Conservation (phyloP, 78 protist species). For the Mantamonas sphyraenae region DNA sequence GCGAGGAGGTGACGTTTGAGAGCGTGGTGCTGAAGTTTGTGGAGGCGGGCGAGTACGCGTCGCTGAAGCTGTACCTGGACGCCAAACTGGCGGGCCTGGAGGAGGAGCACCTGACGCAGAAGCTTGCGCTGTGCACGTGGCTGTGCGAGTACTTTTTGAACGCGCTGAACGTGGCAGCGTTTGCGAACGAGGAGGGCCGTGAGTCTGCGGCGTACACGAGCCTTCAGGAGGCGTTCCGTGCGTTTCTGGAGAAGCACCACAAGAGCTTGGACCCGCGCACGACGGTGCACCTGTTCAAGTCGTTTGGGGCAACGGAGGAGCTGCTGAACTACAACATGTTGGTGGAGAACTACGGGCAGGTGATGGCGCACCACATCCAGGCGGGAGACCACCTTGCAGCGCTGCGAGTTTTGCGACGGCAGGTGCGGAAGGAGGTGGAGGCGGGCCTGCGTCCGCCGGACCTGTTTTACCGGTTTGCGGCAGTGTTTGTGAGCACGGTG, state of each 20-base stretch:
- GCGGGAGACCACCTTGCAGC: conserved; percentile 50
- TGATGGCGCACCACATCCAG: conserved; percentile 56
- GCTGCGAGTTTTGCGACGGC: conserved; percentile 38
- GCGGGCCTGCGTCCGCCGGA: no score
- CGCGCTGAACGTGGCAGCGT: conserved; percentile 10
- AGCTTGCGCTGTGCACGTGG: conserved; percentile 74
- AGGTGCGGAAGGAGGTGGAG: no score
- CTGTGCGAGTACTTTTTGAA: conserved; percentile 68
- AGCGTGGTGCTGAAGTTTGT: conserved; percentile 70
- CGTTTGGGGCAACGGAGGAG: conserved; percentile 78
- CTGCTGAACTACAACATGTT: conserved; percentile 66
- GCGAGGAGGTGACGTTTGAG: conserved; percentile 62
- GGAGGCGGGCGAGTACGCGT: not conserved
- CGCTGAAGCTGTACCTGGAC: conserved; percentile 13
- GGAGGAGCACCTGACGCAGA: conserved; percentile 52
- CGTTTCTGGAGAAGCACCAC: conserved; percentile 31
- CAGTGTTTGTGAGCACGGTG: conserved; percentile 62
- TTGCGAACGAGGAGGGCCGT: not conserved
- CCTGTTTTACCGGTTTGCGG: conserved; percentile 70
- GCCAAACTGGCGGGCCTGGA: not conserved
- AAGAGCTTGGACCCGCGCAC: conserved; percentile 52
- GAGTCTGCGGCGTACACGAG: no score
- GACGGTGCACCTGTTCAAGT: conserved; percentile 61
- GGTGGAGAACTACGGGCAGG: conserved; percentile 69
- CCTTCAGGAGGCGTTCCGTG: conserved; percentile 14